Evolutionary conservation across 2,329 filamentous ascomycete genomes (phyloP), one percentile per base, ranked within the genome.

Genomic region (Talaromyces sp.): DNA sequence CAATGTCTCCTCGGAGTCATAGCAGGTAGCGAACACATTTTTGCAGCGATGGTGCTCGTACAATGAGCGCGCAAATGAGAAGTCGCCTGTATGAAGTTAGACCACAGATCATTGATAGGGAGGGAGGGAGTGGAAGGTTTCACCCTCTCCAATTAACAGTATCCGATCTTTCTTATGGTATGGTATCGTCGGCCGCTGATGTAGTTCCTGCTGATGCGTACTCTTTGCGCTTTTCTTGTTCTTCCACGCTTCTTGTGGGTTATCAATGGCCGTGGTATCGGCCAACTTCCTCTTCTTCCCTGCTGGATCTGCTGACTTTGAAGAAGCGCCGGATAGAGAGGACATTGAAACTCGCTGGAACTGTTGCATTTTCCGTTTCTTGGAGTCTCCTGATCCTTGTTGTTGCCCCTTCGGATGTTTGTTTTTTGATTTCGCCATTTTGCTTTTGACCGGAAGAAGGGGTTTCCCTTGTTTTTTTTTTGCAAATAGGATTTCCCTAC

Each of bases 1-100:
- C 1, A 97, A 82, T 61, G 70, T 71, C 31, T 79, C 74, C 61
- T 75, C 71, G 13, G 75, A 77, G 67, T 83, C 81, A 67, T 80
- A 82, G 68, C 78, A 79, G 39, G 81, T 83, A 9, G 81, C 79
- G 33, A 78, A 70, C 9, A 83, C 66, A 50, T 74, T 70, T 58
- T 70, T 74, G 68, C 79, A 81, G 64, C 73, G 73, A 69, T 82
- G 76, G 66, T 80, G 73, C 31, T 69, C 73, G 58, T 76, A 75
- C 31, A 83, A 70, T 5, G 81, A 81, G 59, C 75, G 73, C 15
- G 80, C 77, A 69, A 83, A 83, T 19, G 81, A 83, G 67, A 83
- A 83, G 62, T 83, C 80, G 19, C 80, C 79, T 81, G 25, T 57
- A 57, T 49, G 11, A 22, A 57, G n/a, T 64, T 17, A 43, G 27